Base-by-base conservation (phyloP, 495 filamentous ascomycete species). In the Parathielavia appendiculata region DNA sequence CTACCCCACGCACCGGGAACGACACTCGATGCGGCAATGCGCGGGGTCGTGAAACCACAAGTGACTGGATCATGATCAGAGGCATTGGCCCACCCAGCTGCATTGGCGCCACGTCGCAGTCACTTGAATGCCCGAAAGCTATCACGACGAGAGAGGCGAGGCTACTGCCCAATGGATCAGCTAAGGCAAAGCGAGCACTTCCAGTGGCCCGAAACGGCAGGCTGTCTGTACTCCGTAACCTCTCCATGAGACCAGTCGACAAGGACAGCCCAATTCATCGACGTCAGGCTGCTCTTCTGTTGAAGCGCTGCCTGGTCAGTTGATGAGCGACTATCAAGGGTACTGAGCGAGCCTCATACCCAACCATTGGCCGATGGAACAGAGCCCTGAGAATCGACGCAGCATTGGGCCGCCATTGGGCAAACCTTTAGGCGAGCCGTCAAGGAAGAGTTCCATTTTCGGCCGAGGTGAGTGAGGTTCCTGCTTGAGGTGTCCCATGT, bases 61-160 rank as follows among this genome's bases (percentile, higher is more conserved):
- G 12, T 39, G 52, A 55, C 51, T 50, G 50, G 47, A 41, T 59
- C 44, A 14, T 49, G 51, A 20, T 32, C 14, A 45, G 36, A 12
- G 46, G 65, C 65, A 74, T 73, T 75, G 73, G 75, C 59, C 60
- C 67, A 67, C 56, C 47, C 38, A 60, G 63, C 51, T 66, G 69
- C 59, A 76, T 68, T 76, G 71, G 76, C 72, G 76, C 78, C 78
- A 81, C 78, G 78, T 79, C 73, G 75, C 73, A 71, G 71, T 57
- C 26, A 30, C 6, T 2, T 62, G 57, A 65, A 17, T 20, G 35
- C 35, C 41, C 11, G 63, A 63, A n/a, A 63, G 59, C 63, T 66
- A 71, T 71, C 62, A 69, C 61, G 61, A 51, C 45, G 16, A 58
- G 39, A 48, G 16, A 63, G 39, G 32, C 54, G 45, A 60, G 56